Evolutionary conservation across 441 rosid species (phyloP).

Genomic region (Dalechampia spathulata): DNA sequence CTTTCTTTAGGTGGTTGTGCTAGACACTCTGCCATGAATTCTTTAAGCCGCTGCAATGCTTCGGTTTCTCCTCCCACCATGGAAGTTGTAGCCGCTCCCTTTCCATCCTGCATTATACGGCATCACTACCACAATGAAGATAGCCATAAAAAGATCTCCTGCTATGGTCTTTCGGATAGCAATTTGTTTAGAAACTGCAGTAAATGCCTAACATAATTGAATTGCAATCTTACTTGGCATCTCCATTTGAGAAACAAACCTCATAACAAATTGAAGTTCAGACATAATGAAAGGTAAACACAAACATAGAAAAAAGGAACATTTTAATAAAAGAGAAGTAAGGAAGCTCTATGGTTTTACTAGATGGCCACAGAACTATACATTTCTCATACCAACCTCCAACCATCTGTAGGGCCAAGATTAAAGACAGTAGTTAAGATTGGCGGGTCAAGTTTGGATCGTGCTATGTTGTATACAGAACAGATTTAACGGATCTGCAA

Average conservation of each 20-base stretch:
- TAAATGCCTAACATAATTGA: neutral
- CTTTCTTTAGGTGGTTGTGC: constrained; percentile 66
- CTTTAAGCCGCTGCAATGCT: constrained; percentile 64
- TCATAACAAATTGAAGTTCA: neutral
- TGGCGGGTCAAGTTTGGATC: too few species aligned
- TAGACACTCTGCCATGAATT: constrained; percentile 66
- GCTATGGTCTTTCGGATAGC: neutral
- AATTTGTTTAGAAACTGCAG: constrained; percentile 5
- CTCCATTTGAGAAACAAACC: neutral
- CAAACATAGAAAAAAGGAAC: too few species aligned
- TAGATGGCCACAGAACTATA: neutral
- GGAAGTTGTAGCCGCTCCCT: constrained; percentile 31
- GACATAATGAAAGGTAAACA: neutral
- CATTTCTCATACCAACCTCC: neutral
- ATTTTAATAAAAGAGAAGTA: too few species aligned
- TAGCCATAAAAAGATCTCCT: neutral
- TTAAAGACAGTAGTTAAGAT: too few species aligned
- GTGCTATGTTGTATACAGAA: too few species aligned
- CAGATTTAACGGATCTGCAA: too few species aligned
- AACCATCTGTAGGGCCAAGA: too few species aligned
- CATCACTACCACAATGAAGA: constrained; percentile 1
- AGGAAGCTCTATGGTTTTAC: neutral
- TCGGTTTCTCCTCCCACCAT: constrained; percentile 95
- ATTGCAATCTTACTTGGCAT: neutral
- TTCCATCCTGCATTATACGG: constrained; percentile 47